Conservation (phyloP, 2,329 filamentous ascomycete genomes). For the Hypocrella siamensis region DNA sequence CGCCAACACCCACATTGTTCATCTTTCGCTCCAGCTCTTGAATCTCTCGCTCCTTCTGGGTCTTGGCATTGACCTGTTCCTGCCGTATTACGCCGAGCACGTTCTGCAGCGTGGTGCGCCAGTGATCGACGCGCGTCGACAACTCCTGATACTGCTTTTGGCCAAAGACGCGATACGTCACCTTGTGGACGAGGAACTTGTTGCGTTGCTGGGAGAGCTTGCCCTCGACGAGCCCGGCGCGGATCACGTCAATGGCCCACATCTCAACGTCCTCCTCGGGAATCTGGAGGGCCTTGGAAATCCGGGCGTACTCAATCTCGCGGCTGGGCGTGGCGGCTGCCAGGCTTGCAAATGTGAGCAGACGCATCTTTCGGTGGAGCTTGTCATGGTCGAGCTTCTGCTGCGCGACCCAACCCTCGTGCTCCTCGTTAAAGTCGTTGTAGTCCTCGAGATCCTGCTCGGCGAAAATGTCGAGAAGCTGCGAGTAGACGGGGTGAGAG, state of each 20-base stretch:
- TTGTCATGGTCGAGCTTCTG: conserved; percentile 56
- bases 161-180: conserved; percentile 91
- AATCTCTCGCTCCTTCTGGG: conserved; percentile 62
- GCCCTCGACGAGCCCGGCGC: conserved; percentile 87
- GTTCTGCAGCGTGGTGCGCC: conserved; percentile 65
- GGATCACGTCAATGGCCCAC: conserved; percentile 98
- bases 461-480: conserved; percentile 89
- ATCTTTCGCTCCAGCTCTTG: conserved; percentile 57
- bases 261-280: conserved; percentile 77
- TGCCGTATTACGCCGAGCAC: conserved; percentile 65
- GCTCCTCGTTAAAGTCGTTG: conserved; percentile 86
- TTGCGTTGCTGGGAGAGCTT: conserved; percentile 87
- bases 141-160: conserved; percentile 98
- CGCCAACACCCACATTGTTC: conserved; percentile 22
- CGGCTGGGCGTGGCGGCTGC: conserved; percentile 71
- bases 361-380: conserved; percentile 87
- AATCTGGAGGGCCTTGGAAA: conserved; percentile 73
- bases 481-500: conserved; percentile 70
- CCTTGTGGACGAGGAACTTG: conserved; percentile 89
- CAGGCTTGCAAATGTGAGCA: conserved; percentile 82
- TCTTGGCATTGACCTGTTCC: conserved; percentile 66
- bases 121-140: conserved; percentile 76
- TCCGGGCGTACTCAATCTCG: conserved; percentile 75
- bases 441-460: conserved; percentile 91
- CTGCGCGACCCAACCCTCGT: conserved; percentile 70